Conservation (phyloP, 495 filamentous ascomycete genomes). For the Penicillium subrubescens region DNA sequence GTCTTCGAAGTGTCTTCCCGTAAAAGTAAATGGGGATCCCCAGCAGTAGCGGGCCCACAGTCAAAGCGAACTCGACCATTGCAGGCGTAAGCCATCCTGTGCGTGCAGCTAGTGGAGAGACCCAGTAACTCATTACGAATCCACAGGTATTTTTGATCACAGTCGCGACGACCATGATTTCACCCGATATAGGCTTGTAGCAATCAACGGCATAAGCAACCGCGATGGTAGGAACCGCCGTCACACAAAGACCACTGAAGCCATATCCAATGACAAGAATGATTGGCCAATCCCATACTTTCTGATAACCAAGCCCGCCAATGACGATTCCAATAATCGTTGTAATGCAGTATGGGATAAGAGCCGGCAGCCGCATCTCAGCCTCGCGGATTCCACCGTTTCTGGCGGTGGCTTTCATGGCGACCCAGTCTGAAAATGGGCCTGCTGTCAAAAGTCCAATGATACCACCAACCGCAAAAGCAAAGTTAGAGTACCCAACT, state of each 20-base stretch:
- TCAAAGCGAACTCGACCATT: conserved; percentile 29
- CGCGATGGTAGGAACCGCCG: conserved; percentile 49
- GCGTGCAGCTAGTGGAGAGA: conserved; percentile 13
- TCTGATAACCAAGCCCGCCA: conserved; percentile 54
- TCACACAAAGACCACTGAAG: conserved; percentile 49
- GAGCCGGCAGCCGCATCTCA: conserved; percentile 63
- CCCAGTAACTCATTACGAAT: conserved; percentile 46
- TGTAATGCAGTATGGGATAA: conserved; percentile 57
- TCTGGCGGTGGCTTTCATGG: conserved; percentile 48
- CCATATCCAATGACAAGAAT: conserved; percentile 55
- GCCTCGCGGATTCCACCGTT: conserved; percentile 65
- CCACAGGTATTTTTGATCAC: conserved; percentile 54
- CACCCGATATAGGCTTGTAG: conserved; percentile 55
- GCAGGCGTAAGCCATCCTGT: conserved; percentile 19
- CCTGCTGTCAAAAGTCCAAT: conserved; percentile 56
- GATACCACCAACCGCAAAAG: conserved; percentile 46
- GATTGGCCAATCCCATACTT: conserved; percentile 50
- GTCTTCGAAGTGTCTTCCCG: conserved; percentile 24
- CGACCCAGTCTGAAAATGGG: conserved; percentile 55
- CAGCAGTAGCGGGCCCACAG: conserved; percentile 22
- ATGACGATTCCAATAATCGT: conserved; percentile 59
- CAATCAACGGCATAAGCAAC: conserved; percentile 58
- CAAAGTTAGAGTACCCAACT: conserved; percentile 47
- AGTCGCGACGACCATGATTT: conserved; percentile 57
- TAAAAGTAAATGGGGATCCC: conserved; percentile 25